Conservation (phyloP, 768 basidiomycete genomes). For the Nevesoporus exiguus region DNA sequence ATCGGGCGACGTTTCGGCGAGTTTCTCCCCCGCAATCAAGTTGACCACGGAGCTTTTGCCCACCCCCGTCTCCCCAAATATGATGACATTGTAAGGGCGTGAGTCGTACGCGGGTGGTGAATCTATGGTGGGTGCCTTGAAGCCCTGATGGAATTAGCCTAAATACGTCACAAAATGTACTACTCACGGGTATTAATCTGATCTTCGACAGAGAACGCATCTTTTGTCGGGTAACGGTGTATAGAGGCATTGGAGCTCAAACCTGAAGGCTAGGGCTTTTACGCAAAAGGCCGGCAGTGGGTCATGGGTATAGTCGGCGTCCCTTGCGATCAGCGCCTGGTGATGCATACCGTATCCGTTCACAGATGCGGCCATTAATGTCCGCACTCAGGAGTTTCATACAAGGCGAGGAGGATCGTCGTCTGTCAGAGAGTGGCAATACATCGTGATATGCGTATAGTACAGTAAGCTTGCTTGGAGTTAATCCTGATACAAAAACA, state of each 20-base stretch:
- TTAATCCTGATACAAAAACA: constrained; percentile 6
- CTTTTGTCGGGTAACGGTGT: constrained; percentile 1
- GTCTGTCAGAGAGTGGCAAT: constrained; percentile 2
- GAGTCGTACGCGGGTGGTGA: constrained; percentile 18
- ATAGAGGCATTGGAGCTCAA: constrained; percentile 1
- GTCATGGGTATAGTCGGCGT: constrained; percentile 11
- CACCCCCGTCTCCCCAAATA: constrained; percentile 28
- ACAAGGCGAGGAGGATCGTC: neutral
- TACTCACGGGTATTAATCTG: constrained; percentile 10
- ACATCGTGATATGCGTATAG: neutral
- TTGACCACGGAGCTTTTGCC: constrained; percentile 44
- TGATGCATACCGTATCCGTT: constrained; percentile 1
- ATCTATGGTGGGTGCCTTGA: constrained; percentile 5
- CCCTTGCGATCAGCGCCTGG: constrained; percentile 5
- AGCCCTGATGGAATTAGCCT: neutral
- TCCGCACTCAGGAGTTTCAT: constrained; percentile 6
- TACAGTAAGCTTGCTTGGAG: neutral
- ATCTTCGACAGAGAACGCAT: constrained; percentile 4
- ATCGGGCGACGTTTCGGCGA: constrained; percentile 31
- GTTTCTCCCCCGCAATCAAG: constrained; percentile 30
- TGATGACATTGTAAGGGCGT: constrained; percentile 20
- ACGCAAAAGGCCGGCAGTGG: neutral
- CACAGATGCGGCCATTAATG: constrained; percentile 5
- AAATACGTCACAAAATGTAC: neutral
- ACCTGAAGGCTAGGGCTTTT: neutral